These are phyloP conservation scores for Aspergillus niger DNA, from an alignment of 2,329 filamentous ascomycete species.

Conservation along the genomic window DNA sequence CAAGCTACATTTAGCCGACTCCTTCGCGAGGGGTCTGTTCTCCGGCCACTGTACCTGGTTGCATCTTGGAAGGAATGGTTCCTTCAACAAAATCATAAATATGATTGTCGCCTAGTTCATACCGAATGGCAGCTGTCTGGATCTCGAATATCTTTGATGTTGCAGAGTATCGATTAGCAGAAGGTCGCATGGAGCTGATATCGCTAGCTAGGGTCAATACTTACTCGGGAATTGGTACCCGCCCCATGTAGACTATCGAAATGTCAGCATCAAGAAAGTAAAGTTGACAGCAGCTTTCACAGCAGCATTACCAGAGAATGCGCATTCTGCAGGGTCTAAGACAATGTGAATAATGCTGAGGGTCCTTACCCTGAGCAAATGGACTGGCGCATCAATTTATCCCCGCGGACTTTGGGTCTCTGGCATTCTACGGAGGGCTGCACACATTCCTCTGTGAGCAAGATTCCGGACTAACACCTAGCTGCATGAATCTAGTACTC, in stretches of 20 bases:
- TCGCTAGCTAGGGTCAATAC: background rate
- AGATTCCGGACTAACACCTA: background rate
- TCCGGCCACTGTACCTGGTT: conserved; percentile 13
- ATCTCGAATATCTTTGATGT: conserved; percentile 4
- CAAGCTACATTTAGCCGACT: background rate
- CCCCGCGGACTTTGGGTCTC: background rate
- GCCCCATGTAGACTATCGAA: conserved; percentile 25
- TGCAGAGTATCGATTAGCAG: background rate
- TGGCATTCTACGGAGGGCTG: background rate
- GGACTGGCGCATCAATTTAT: background rate
- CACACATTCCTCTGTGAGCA: background rate
- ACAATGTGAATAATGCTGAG: background rate
- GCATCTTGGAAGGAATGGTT: conserved; percentile 15
- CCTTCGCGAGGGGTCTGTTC: background rate
- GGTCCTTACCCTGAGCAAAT: background rate
- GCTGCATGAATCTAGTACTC: background rate
- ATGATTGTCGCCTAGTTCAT: conserved; percentile 23
- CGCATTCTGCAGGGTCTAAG: conserved; percentile 4
- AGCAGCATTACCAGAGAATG: conserved; percentile 13
- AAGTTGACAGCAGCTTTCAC: background rate
- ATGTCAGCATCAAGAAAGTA: background rate
- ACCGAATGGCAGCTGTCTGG: conserved; percentile 21
- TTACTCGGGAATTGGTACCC: conserved; percentile 26
- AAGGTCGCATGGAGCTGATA: background rate
- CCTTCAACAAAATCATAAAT: conserved; percentile 28